A percentile compares a stretch with the other conserved stretches of the same genome.
Evolutionary conservation across 352 stramenopile genomes (phyloP).

Genomic region (Pilasporangium apinafurcum): DNA sequence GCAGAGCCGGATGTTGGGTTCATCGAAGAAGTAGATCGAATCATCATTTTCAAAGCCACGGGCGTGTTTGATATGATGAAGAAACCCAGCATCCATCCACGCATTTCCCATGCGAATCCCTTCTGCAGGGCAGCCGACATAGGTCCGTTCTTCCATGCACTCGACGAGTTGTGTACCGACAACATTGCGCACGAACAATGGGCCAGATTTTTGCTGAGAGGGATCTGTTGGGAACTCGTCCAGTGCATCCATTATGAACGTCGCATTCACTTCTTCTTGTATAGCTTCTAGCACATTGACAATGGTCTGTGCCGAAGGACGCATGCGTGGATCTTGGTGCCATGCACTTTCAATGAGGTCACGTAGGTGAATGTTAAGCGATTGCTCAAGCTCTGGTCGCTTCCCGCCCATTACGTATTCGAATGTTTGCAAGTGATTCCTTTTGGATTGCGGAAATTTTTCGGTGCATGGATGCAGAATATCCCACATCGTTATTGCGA

Average conservation of each 20-base stretch:
- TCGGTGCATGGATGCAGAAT: slow-evolving; percentile 32
- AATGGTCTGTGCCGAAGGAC: slow-evolving; percentile 30
- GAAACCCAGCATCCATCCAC: slow-evolving; percentile 37
- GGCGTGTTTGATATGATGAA: slow-evolving; percentile 51
- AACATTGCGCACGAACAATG: slow-evolving; percentile 21
- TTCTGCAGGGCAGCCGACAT: slow-evolving; percentile 9
- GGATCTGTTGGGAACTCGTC: slow-evolving; percentile 16
- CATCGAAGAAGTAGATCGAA: slow-evolving; percentile 44
- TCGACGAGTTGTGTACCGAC: slow-evolving; percentile 18
- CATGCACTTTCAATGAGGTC: slow-evolving; percentile 38
- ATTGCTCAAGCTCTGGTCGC: slow-evolving; percentile 19
- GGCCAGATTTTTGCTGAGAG: slow-evolving; percentile 14
- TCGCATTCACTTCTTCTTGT: slow-evolving; percentile 31
- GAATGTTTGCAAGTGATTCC: slow-evolving; percentile 29
- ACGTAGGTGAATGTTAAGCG: slow-evolving; percentile 22
- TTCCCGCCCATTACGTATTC: slow-evolving; percentile 27
- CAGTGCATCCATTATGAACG: slow-evolving; percentile 15
- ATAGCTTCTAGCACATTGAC: slow-evolving; percentile 33
- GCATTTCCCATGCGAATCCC: slow-evolving; percentile 34
- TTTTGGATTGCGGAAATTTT: slow-evolving; percentile 22
- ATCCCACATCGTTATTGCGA: slow-evolving; percentile 60
- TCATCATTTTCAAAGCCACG: slow-evolving; percentile 26
- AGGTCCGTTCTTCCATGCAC: slow-evolving; percentile 11
- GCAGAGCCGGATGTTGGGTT: slow-evolving; percentile 22
- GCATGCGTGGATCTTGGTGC: slow-evolving; percentile 23